Percentiles rank a stretch among this genome's conserved stretches.
phyloP scores from a whole-genome alignment of 2,329 filamentous ascomycete species.

The Trichoderma gracile region DNA sequence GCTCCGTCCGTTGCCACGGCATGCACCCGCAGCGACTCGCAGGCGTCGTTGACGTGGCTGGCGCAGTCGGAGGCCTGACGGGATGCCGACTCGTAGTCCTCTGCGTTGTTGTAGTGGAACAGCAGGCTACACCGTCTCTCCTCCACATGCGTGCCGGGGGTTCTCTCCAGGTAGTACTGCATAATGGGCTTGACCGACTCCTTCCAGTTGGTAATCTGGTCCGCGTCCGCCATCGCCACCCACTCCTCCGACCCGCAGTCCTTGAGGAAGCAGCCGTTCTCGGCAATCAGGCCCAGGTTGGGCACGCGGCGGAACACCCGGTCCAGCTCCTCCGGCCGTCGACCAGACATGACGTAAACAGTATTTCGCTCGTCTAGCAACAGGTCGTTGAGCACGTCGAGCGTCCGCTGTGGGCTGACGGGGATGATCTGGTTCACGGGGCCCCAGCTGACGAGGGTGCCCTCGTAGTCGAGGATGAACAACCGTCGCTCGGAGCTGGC shows the following conservation, averaged over 20 bases:
- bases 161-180: slow-evolving; percentile 85
- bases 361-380: slow-evolving; percentile 77
- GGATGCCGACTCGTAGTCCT: slow-evolving; percentile 72
- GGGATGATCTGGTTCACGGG: slow-evolving; percentile 82
- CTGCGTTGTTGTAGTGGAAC: slow-evolving; percentile 84
- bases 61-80: slow-evolving; percentile 87
- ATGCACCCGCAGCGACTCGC: slow-evolving; percentile 78
- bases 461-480: slow-evolving; percentile 92
- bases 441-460: slow-evolving; percentile 85
- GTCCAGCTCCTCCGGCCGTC: slow-evolving; percentile 84
- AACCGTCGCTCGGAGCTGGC: slow-evolving; percentile 65
- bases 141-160: slow-evolving; percentile 84
- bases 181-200: slow-evolving; percentile 78
- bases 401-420: slow-evolving; percentile 78
- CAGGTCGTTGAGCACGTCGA: slow-evolving; percentile 80
- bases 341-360: slow-evolving; percentile 91
- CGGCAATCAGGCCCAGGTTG: slow-evolving; percentile 84
- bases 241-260: slow-evolving; percentile 68
- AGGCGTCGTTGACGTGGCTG: slow-evolving; percentile 93
- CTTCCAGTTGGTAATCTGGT: slow-evolving; percentile 77
- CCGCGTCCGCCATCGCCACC: slow-evolving; percentile 73
- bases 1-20: slow-evolving; percentile 78
- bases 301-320: slow-evolving; percentile 81
- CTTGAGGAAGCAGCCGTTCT: slow-evolving; percentile 90
- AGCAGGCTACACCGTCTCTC: slow-evolving; percentile 89